A percentile compares a stretch with the other conserved stretches of the same genome.
Conservation (phyloP, 805 yeast species). For the Candida nitratophila region DNA sequence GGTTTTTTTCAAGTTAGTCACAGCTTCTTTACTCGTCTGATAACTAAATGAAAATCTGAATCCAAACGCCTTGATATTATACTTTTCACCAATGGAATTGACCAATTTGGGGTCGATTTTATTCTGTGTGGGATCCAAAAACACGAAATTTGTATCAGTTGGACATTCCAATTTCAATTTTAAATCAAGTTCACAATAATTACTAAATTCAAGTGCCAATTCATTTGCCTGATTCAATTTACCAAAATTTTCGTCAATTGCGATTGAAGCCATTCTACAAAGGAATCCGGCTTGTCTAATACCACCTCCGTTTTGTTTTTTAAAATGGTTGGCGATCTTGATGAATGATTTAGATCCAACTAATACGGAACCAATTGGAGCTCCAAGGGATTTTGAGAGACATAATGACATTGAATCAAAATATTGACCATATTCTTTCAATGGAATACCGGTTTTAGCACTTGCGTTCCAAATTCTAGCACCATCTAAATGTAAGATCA, state of each 20-base stretch:
- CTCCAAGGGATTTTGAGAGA: constrained; percentile 84
- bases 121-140: constrained; percentile 50
- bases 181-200: constrained; percentile 37
- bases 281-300: constrained; percentile 83
- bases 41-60: constrained; percentile 78
- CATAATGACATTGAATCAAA: constrained; percentile 91
- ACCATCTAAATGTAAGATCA: constrained; percentile 81
- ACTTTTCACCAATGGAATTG: constrained; percentile 24
- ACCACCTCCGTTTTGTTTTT: constrained; percentile 92
- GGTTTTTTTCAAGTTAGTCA: constrained; percentile 51
- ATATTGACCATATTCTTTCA: constrained; percentile 62
- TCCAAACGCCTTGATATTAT: constrained; percentile 60
- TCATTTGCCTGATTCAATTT: constrained; percentile 44
- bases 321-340: constrained; percentile 71
- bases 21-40: constrained; percentile 48
- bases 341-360: constrained; percentile 61
- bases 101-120: constrained; percentile 47
- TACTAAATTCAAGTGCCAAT: constrained; percentile 43
- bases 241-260: constrained; percentile 67
- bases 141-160: constrained; percentile 78
- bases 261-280: constrained; percentile 72
- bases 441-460: constrained; percentile 60
- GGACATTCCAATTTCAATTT: constrained; percentile 65
- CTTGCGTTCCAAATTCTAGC: constrained; percentile 95
- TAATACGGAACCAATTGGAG: constrained; percentile 85